A percentile compares a stretch with the other conserved stretches of the same genome.
Conservation (phyloP, 2,329 filamentous ascomycete species). For the Monosporascus cannonballus region DNA sequence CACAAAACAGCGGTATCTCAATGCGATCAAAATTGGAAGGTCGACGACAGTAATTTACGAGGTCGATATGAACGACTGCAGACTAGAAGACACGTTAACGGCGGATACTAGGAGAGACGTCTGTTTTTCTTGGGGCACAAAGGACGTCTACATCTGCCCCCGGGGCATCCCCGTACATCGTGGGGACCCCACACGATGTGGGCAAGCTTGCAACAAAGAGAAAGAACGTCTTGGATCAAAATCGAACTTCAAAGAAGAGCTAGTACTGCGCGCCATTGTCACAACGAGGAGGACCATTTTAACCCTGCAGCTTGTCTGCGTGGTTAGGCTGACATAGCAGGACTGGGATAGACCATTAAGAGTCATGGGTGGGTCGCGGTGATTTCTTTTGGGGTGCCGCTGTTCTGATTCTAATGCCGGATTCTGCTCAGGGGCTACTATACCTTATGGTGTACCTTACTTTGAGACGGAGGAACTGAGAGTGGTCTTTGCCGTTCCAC, state of each 20-base stretch:
- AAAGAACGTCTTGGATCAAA: not conserved
- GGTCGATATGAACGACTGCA: not conserved
- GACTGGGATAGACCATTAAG: too few species aligned
- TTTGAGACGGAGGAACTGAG: too few species aligned
- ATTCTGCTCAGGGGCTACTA: too few species aligned
- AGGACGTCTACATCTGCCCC: constrained; percentile 35
- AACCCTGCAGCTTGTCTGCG: constrained; percentile 2
- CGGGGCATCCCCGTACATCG: constrained; percentile 14
- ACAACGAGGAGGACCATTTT: constrained; percentile 1
- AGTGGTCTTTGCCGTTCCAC: too few species aligned
- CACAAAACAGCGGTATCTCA: constrained; percentile 13
- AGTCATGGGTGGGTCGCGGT: too few species aligned
- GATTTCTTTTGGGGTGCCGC: too few species aligned
- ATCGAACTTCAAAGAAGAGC: constrained; percentile 2
- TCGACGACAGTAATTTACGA: not conserved
- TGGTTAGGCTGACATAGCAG: too few species aligned
- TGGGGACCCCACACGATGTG: constrained; percentile 14
- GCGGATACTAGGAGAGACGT: constrained; percentile 2
- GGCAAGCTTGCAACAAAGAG: constrained; percentile 1
- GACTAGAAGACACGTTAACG: not conserved
- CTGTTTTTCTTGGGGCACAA: constrained; percentile 16
- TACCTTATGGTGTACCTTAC: too few species aligned
- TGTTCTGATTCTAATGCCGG: too few species aligned
- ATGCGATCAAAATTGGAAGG: constrained; percentile 13
- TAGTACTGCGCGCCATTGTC: not conserved